phyloP scores from a whole-genome alignment of 139 green algal species.

The Zygnema cylindricum region DNA sequence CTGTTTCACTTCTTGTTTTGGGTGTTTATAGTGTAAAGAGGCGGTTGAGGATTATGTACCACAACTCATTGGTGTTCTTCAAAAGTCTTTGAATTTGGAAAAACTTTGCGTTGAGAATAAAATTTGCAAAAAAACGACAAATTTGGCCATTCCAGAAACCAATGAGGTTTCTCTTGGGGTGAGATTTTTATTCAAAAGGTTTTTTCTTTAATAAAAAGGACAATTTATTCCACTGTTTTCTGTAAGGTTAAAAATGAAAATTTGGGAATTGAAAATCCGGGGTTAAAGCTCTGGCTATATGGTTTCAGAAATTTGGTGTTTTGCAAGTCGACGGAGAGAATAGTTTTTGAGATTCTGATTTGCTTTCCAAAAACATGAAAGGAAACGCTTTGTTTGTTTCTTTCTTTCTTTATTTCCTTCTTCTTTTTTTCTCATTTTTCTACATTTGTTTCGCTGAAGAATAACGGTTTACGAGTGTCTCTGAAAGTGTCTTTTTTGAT shows the following conservation, averaged over 20 bases:
- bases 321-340: too few species aligned
- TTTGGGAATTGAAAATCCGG: background rate
- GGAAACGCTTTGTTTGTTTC: background rate
- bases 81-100: background rate
- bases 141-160: background rate
- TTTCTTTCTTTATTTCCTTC: background rate
- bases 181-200: background rate
- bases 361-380: too few species aligned
- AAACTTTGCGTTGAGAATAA: background rate
- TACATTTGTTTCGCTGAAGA: background rate
- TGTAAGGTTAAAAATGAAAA: too few species aligned
- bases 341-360: too few species aligned
- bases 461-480: background rate
- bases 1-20: too few species aligned
- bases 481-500: background rate
- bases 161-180: background rate
- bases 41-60: background rate
- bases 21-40: background rate
- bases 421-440: background rate
- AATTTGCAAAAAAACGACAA: background rate
- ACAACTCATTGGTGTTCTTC: background rate
- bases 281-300: too few species aligned
- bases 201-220: background rate
- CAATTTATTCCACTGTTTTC: background rate
- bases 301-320: too few species aligned